Conservation (phyloP, 2,329 filamentous ascomycete species). For the Colletotrichum chlorophyti region DNA sequence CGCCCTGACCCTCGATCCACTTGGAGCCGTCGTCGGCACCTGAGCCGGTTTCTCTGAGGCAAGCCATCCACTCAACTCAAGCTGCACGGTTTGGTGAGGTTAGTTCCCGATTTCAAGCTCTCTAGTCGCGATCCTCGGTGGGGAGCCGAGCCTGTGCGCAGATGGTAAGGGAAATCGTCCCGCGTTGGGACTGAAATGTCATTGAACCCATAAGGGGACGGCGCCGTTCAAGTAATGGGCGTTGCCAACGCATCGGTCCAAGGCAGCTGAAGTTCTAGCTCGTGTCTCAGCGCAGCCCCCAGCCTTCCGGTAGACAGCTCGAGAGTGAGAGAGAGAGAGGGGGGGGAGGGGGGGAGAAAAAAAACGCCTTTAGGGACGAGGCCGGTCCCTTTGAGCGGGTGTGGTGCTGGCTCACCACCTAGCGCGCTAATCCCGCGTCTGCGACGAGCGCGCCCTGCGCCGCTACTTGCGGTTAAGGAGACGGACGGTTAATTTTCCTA, state of each 20-base stretch:
- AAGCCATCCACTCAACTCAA: background rate
- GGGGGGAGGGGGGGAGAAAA: too few relatives aligned
- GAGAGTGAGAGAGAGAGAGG: too few relatives aligned
- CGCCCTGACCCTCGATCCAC: background rate
- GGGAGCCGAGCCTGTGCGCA: background rate
- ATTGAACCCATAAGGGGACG: background rate
- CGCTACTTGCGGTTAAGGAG: background rate
- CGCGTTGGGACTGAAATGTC: background rate
- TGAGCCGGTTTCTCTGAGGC: background rate
- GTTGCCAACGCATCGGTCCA: slow-evolving; percentile 17
- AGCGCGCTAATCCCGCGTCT: slow-evolving; percentile 40
- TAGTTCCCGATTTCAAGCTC: background rate
- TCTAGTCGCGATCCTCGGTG: background rate
- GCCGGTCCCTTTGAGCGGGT: background rate
- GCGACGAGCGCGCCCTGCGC: slow-evolving; percentile 5
- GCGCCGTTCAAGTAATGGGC: slow-evolving; percentile 1
- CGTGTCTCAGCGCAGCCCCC: slow-evolving; percentile 10
- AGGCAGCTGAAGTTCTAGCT: slow-evolving; percentile 10
- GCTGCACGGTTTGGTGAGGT: background rate
- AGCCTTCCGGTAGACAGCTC: background rate
- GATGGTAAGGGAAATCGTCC: background rate
- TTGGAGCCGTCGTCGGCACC: background rate
- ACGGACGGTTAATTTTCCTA: background rate
- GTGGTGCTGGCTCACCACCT: slow-evolving; percentile 1
- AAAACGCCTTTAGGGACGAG: too few relatives aligned